phyloP scores from a whole-genome alignment of 192 early-diverging fungal genomes.

The Phlyctochytrium arcticum region DNA sequence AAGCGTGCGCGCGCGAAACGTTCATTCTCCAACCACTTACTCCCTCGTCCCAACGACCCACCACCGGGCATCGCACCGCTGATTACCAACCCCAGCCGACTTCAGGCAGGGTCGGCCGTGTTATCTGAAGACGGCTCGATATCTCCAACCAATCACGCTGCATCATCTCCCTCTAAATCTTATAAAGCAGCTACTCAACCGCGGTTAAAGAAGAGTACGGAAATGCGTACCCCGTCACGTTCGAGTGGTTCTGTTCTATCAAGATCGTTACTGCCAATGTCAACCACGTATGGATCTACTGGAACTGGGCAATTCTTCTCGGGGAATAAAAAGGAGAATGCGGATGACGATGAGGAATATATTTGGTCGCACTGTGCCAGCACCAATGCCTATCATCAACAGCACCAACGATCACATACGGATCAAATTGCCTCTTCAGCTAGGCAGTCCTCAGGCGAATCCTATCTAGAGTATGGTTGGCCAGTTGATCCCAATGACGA shows the following conservation, averaged over 20 bases:
- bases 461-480: too few relatives aligned
- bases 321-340: background rate
- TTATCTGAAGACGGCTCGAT: background rate
- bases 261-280: background rate
- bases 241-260: background rate
- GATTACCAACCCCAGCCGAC: too few relatives aligned
- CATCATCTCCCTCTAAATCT: background rate
- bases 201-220: constrained; percentile 4
- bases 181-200: background rate
- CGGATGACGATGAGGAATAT: background rate
- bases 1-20: background rate
- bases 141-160: background rate
- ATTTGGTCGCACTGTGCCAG: background rate
- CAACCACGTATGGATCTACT: background rate
- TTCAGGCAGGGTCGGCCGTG: background rate
- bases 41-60: constrained; percentile 5
- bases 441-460: too few relatives aligned
- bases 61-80: constrained; percentile 6
- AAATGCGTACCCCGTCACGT: background rate
- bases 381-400: too few relatives aligned
- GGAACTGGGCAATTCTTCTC: background rate
- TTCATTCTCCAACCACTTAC: constrained; percentile 13
- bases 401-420: too few relatives aligned
- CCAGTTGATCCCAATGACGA: background rate
- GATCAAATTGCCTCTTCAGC: too few relatives aligned